phyloP scores from a whole-genome alignment of 208 protist species.

The Blechomonas ayalai region DNA sequence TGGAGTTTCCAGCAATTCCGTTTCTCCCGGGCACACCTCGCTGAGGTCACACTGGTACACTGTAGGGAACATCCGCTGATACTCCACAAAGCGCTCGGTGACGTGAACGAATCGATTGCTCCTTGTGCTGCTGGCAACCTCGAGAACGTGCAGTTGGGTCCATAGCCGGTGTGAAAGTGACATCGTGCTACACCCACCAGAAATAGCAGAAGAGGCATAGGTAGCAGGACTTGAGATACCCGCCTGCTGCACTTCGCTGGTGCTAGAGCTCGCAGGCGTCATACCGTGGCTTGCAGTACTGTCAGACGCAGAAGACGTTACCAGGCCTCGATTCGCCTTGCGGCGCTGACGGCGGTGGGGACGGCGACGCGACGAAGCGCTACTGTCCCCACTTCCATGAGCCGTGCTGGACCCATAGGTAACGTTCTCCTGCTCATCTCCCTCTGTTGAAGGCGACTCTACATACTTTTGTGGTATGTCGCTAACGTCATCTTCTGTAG shows the following conservation, averaged over 20 bases:
- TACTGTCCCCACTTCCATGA: not conserved
- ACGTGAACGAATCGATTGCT: conserved; percentile 52
- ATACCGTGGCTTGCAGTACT: not conserved
- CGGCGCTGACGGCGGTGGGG: conserved; percentile 19
- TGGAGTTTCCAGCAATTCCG: conserved; percentile 23
- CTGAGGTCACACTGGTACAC: conserved; percentile 39
- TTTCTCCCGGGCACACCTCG: conserved; percentile 19
- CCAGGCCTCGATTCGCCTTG: not conserved
- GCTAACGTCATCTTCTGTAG: too few relatives aligned
- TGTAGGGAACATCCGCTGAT: conserved; percentile 47
- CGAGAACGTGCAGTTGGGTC: conserved; percentile 62
- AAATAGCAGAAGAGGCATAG: too few relatives aligned
- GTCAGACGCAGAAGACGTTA: not conserved
- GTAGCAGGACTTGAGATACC: too few relatives aligned
- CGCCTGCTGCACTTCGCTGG: too few relatives aligned
- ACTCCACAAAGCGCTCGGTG: conserved; percentile 43
- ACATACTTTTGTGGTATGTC: too few relatives aligned
- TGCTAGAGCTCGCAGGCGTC: too few relatives aligned
- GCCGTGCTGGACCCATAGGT: not conserved
- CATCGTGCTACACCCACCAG: too few relatives aligned
- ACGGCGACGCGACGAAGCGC: too few relatives aligned
- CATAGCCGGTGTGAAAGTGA: conserved; percentile 48
- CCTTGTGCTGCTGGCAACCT: conserved; percentile 41
- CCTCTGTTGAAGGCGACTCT: too few relatives aligned
- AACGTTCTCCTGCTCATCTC: not conserved